Conservation (phyloP, 2,329 filamentous ascomycete genomes). For the Stagonosporopsis tanaceti region DNA sequence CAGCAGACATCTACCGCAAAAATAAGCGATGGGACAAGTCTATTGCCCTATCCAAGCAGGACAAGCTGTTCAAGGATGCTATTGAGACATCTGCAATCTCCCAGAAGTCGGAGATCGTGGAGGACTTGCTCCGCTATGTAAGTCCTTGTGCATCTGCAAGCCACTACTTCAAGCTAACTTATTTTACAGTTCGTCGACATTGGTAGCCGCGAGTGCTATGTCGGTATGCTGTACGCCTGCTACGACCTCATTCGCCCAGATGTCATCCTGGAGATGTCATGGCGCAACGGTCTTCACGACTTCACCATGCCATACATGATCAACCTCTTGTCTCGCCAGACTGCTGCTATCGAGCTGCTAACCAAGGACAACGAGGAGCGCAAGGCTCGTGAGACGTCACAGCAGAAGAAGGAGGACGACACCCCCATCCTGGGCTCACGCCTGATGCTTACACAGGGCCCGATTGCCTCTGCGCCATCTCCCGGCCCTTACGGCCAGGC, state of each 20-base stretch:
- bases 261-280: conserved; percentile 92
- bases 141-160: conserved; percentile 57
- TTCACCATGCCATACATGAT: conserved; percentile 99
- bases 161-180: conserved; percentile 42
- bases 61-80: conserved; percentile 99
- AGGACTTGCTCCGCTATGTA: conserved; percentile 95
- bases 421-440: conserved; percentile 91
- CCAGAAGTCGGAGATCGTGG: conserved; percentile 87
- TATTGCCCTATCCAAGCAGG: conserved; percentile 95
- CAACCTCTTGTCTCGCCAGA: conserved; percentile 93
- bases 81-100: conserved; percentile 97
- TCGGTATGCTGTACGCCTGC: conserved; percentile 99
- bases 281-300: conserved; percentile 92
- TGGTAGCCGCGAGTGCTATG: conserved; percentile 97
- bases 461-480: conserved; percentile 64
- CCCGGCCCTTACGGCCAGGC: conserved; percentile 77
- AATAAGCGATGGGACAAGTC: conserved; percentile 99
- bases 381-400: conserved; percentile 73
- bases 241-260: conserved; percentile 96
- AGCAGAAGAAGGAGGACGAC: conserved; percentile 90
- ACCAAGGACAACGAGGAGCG: conserved; percentile 97
- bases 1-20: conserved; percentile 98
- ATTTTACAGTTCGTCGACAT: conserved; percentile 89
- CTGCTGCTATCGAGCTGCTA: conserved; percentile 80
- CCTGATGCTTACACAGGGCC: conserved; percentile 95